phyloP scores from a whole-genome alignment of 441 rosid genomes.

The Croton setiger region DNA sequence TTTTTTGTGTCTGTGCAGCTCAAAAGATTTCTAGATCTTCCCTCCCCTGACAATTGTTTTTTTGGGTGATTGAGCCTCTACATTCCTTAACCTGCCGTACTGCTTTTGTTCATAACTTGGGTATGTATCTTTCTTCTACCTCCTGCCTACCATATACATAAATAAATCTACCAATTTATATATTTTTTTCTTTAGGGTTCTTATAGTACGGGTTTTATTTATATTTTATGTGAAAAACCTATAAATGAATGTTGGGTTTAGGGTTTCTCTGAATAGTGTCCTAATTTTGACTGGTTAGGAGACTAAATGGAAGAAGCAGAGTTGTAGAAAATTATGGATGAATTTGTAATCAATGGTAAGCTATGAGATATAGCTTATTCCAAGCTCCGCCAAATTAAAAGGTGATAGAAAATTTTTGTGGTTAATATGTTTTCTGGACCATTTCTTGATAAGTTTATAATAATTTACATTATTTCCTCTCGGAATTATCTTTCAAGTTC shows the following conservation, averaged over 20 bases:
- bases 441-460: neutral
- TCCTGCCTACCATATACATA: neutral
- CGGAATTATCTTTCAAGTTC: neutral
- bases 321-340: neutral
- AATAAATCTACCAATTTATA: conserved; percentile 2
- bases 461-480: neutral
- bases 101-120: conserved; percentile 16
- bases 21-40: conserved; percentile 33
- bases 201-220: neutral
- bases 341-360: too few species aligned
- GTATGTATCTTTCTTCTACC: conserved; percentile 5
- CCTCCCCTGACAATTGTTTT: conserved; percentile 19
- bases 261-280: conserved; percentile 16
- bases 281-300: neutral
- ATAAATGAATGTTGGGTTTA: neutral
- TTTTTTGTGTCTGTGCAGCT: conserved; percentile 34
- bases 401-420: neutral
- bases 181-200: conserved; percentile 8
- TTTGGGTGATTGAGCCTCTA: conserved; percentile 31
- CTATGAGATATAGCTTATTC: too few species aligned
- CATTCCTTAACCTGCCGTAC: conserved; percentile 13
- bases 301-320: neutral
- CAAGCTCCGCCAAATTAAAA: too few species aligned
- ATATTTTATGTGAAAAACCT: neutral
- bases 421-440: neutral